phyloP scores from a whole-genome alignment of 345 rosid genomes.

The Hevea brasiliensis region DNA sequence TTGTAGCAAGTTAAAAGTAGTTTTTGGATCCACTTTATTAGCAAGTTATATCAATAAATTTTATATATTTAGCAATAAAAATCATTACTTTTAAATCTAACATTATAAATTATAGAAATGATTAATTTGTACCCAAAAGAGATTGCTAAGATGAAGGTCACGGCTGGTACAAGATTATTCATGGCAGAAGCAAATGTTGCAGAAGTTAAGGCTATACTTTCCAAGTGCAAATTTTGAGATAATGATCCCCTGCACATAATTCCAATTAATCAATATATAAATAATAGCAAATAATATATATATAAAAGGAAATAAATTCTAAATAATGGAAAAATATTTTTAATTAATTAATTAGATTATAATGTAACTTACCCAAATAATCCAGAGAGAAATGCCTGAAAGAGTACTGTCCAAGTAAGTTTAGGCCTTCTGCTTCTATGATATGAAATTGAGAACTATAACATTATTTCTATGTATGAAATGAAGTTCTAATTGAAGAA shows the following conservation, averaged over 20 bases:
- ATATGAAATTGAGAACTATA: not conserved
- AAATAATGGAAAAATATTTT: too few relatives aligned
- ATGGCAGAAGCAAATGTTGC: constrained; percentile 8
- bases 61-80: too few relatives aligned
- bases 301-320: not conserved
- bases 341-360: too few relatives aligned
- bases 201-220: constrained; percentile 1
- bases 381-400: constrained; percentile 19
- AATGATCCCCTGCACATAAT: constrained; percentile 8
- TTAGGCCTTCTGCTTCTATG: constrained; percentile 19
- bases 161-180: constrained; percentile 7
- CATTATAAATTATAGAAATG: too few relatives aligned
- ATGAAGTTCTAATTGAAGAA: too few relatives aligned
- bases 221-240: not conserved
- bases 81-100: too few relatives aligned
- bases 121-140: not conserved
- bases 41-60: too few relatives aligned
- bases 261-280: too few relatives aligned
- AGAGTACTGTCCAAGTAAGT: constrained; percentile 15
- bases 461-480: too few relatives aligned
- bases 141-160: constrained; percentile 8
- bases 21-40: too few relatives aligned
- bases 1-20: too few relatives aligned
- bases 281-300: too few relatives aligned
- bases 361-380: constrained; percentile 20